Conservation (phyloP, 1,284 basidiomycete genomes). For the Irpex sp. region DNA sequence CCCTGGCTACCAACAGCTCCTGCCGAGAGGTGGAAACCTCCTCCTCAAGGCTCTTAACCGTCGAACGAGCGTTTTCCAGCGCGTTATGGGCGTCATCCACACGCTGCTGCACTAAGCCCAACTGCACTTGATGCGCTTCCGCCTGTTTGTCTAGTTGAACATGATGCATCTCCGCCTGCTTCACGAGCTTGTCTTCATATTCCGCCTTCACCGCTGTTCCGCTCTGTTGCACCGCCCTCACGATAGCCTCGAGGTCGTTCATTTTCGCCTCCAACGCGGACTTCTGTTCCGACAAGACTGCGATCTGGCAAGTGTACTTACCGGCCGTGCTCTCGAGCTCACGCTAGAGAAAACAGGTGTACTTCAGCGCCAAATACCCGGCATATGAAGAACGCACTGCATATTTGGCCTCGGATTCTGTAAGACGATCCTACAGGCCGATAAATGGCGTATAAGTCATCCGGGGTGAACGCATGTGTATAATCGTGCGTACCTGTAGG, state of each 20-base stretch:
- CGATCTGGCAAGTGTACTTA: constrained; percentile 30
- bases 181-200: constrained; percentile 23
- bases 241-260: constrained; percentile 22
- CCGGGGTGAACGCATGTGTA: not conserved
- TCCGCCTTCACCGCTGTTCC: constrained; percentile 21
- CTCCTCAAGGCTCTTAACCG: constrained; percentile 19
- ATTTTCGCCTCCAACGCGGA: constrained; percentile 25
- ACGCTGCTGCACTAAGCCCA: constrained; percentile 25
- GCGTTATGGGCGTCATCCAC: constrained; percentile 24
- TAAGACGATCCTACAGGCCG: constrained; percentile 37
- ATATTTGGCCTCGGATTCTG: constrained; percentile 33
- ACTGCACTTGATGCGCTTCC: constrained; percentile 14
- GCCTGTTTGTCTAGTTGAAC: constrained; percentile 18
- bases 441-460: not conserved
- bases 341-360: constrained; percentile 22
- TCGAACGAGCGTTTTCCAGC: constrained; percentile 24
- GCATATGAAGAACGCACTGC: constrained; percentile 28
- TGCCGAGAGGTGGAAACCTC: constrained; percentile 17
- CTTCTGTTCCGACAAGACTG: constrained; percentile 33
- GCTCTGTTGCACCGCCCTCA: constrained; percentile 25
- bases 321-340: constrained; percentile 27
- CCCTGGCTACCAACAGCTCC: constrained; percentile 25
- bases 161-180: constrained; percentile 13
- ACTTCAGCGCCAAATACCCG: not conserved
- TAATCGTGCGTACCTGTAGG: constrained; percentile 50